Evolutionary conservation across 2,329 filamentous ascomycete species (phyloP), one percentile per base, ranked within the genome.

Genomic region (Aspergillus flavus): DNA sequence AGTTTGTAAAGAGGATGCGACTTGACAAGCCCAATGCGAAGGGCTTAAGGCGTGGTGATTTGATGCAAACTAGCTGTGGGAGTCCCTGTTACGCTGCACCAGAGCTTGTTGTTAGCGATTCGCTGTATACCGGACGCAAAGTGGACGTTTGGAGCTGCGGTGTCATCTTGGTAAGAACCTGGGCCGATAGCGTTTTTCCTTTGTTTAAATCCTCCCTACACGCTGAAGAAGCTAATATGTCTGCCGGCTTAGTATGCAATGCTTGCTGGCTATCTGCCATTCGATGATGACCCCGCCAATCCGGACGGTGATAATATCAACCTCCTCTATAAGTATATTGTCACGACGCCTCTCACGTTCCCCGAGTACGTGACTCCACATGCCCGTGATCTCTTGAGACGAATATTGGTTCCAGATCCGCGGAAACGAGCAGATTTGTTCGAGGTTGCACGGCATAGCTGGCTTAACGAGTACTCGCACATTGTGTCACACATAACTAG

Each of bases 61-160:
- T 99, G 73, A 99, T 99, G 95, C 94, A 97, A 80, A 99, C 95
- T 12, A 98, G 95, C 77, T 99, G 95, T 77, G 95, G 95, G 68
- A 98, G 94, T 78, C 95, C 95, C 9, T 99, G 95, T 75, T 99
- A 99, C 78, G 95, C 95, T 56, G 95, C 95, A 16, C 95, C 95
- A 5, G 95, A 99, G 81, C 84, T 99, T 59, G 95, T 99, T 16
- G 95, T 99, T 65, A 98, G 93, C 76, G 95, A 99, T 79, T 97
- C 94, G 19, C 82, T 99, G 9, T 99, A 99, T 80, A 99, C 95
- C 2, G 95, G 95, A 54, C 89, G 94, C 58, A 99, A 99, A 79
- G 95, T 99, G 30, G 95, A 99, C 75, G 95, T 99, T 41, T 99
- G 95, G 95, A 98, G 95, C 79, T 99, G 95, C 76, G 95, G 95